Percentiles rank a stretch among this genome's conserved stretches.
Conservation (phyloP, 306 rosid genomes). For the Alnus rubra region DNA sequence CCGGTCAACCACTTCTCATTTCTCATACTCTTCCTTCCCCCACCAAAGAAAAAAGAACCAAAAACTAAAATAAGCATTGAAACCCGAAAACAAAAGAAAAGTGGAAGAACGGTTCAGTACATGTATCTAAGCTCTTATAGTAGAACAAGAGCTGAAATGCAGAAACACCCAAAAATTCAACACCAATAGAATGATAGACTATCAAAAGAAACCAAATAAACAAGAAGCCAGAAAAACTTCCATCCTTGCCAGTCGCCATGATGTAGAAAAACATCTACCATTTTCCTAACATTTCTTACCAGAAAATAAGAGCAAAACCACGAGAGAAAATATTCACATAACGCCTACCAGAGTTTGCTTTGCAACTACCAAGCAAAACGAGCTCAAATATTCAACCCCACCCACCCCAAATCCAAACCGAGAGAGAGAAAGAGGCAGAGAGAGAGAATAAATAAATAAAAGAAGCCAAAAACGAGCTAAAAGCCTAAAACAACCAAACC, state of each 20-base stretch:
- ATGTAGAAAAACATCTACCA: background rate
- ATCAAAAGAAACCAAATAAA: background rate
- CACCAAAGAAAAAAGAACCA: background rate
- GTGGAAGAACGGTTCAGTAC: background rate
- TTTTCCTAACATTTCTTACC: background rate
- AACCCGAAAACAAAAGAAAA: background rate
- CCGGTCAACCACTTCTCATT: background rate
- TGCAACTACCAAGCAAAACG: background rate
- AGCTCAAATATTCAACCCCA: conserved; percentile 6
- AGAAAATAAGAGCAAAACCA: background rate
- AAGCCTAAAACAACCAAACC: background rate
- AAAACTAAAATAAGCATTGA: background rate
- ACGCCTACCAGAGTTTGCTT: background rate
- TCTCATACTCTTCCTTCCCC: background rate
- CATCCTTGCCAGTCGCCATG: background rate
- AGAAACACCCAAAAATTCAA: background rate
- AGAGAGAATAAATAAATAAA: background rate
- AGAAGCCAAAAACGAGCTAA: background rate
- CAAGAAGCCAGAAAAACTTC: background rate
- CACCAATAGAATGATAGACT: background rate
- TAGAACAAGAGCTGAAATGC: background rate
- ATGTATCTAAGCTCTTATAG: background rate
- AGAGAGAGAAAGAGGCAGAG: too few species aligned
- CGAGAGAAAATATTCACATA: background rate
- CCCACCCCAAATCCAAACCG: background rate